Base-by-base conservation (phyloP, 2,329 filamentous ascomycete genomes). In the Tolypocladium pustulatum region DNA sequence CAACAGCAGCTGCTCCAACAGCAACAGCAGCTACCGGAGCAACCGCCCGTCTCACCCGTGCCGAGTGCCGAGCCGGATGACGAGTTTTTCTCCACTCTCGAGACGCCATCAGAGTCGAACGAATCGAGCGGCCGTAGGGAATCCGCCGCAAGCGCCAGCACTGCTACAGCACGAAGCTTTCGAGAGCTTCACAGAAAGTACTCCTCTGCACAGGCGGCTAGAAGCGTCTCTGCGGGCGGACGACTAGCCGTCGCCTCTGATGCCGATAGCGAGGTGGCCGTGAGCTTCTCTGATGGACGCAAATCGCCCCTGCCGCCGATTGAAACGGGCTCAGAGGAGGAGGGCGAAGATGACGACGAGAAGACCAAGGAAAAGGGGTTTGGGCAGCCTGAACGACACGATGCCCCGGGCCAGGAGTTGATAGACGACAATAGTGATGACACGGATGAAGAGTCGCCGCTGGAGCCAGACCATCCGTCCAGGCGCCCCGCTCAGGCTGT, bases 141-240 rank as follows among this genome's bases (percentile, higher is more conserved):
- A 49, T 90, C 87, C 2, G 75, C 80, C 20, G 81, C 85, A 25
- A 89, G 85, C 63, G 79, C 79, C 17, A 88, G 84, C 71, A 88
- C 86, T 13, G 82, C 84, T 22, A 88, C 87, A 3, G 84, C 84
- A 1, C 76, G 80, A 64, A 89, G 85, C 65, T 86, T 87, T 66
- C 78, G 81, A 43, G 82, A 86, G 43, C 72, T 87, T 37, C 82
- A 86, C 65, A 75, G 81, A 51, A 84, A 82, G 64, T 85, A 82
- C 67, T 81, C 82, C 20, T 78, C 80, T 1, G 77, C 78, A 9
- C 78, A 82, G 58, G 73, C 76, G 34, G 72, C 76, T 51, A 76
- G 77, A 62, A 72, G 73, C 52, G 69, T 67, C 4, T 71, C 72
- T 1, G 71, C 72, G 20, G 73, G 73, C 20, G 76, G 75, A 6